Evolutionary conservation across 2,329 filamentous ascomycete genomes (phyloP), one percentile per base, ranked within the genome.

Genomic region (Verticillium zaregamsianum): DNA sequence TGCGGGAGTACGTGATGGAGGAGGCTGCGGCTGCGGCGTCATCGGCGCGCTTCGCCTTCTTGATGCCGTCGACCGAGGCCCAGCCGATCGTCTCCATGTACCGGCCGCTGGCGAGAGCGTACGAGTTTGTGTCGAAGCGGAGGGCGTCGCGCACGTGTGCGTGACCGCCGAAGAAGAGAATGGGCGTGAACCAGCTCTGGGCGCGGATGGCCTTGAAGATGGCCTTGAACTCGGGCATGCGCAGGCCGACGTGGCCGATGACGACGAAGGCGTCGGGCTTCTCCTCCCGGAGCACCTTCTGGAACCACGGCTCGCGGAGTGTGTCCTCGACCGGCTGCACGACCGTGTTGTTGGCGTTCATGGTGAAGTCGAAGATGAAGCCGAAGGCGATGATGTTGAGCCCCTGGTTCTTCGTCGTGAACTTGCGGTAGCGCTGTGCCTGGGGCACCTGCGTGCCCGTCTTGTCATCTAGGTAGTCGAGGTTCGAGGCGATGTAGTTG

Each of bases 1-100:
- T 85, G 55, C 94, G 86, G 59, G 84, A 82, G 72, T 96, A 97
- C 1, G 80, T 82, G 54, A 87, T 77, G 0, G 71, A 69, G 8
- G 70, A 69, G 8, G 70, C 68, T 6, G 75, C 70, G 0, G 76
- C 62, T 5, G 73, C 71, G 1, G 71, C 61, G 0, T 71, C 68
- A 3, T 70, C 72, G 59, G 65, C 60, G 65, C 63, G 66, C 39
- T 68, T 67, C 57, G 71, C 69, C 63, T 72, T 74, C 66, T 77
- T 79, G 60, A 85, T 68, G 35, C 92, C 92, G 61, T 89, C 83
- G 55, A 97, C 87, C 0, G 93, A 96, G 85, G 95, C 87, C 84
- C 95, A 98, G 2, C 94, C 94, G 58, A 98, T 89, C 0, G 94
- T 97, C 78, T 98, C 94, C 80, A 97, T 90, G 74, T 97, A 98